Evolutionary conservation across 768 basidiomycete genomes (phyloP), one percentile per base, ranked within the genome.

Genomic region (Lactarius evosmus): DNA sequence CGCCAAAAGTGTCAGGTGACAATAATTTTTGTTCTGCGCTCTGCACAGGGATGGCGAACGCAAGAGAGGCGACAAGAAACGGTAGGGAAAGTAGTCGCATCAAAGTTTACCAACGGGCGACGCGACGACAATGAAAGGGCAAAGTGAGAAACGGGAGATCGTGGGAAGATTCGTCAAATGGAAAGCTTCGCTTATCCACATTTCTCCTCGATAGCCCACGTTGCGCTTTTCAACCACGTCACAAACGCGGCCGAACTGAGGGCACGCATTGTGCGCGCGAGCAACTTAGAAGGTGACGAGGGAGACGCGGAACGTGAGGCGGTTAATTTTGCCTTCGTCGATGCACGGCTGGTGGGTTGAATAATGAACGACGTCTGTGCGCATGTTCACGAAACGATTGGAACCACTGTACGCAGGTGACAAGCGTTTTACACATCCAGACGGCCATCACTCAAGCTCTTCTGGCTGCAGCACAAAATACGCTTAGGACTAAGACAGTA

Each of bases 311-410:
- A 91, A 69, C 82, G 92, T 57, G 84, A 84, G 32, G 82, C 83
- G n/a, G 82, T 97, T 69, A 92, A 95, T 70, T 97, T 91, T 76
- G 89, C 91, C 0, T 98, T 98, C 74, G 79, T 98, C 71, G 89
- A 98, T 72, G 93, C 91, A 25, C 79, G 79, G 38, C 82, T 93
- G 71, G 94, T 96, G 66, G 34, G 67, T 51, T 17, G 54, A 22
- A 41, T 54, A 22, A 41, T 54, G 0, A 25, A 12, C n/a, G 22
- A 14, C n/a, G 3, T 22, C 12, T 25, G 14, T 46, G 12, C 12
- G 2, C 25, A 2, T 62, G 34, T 17, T 55, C n/a, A 29, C 61
- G 22, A 17, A 54, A 14, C 52, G 63, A 63, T 44, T 64, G 66
- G 69, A 44, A 33, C 22, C 19, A 58, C n/a, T 36, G 29, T 5